These are phyloP conservation scores for Rhododendron vialii DNA, from an alignment of 148 eudicot species.

Conservation along the genomic window DNA sequence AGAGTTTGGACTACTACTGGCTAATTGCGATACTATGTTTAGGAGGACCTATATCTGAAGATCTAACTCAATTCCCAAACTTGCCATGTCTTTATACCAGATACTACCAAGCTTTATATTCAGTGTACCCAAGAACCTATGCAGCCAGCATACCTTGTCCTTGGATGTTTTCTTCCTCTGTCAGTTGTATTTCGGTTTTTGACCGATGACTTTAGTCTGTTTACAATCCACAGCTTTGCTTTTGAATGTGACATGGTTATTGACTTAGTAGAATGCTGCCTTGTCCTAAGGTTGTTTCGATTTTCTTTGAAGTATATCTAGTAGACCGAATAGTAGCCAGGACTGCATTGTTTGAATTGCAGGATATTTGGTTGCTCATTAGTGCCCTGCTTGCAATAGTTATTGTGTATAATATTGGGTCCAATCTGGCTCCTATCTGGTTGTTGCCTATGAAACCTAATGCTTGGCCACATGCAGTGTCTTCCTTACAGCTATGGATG, in stretches of 20 bases:
- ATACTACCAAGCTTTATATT: constrained; percentile 51
- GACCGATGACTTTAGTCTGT: not conserved
- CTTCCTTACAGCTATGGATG: not conserved
- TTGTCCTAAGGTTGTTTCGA: not conserved
- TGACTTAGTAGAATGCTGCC: not conserved
- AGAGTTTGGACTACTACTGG: constrained; percentile 60
- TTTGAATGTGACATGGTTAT: not conserved
- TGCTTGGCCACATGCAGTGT: not conserved
- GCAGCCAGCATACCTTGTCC: constrained; percentile 47
- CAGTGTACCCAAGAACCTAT: constrained; percentile 59
- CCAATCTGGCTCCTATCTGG: not conserved
- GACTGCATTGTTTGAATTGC: constrained; percentile 2
- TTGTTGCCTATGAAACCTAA: not conserved
- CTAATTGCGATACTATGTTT: constrained; percentile 67
- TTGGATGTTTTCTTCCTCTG: constrained; percentile 21
- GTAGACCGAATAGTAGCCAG: not conserved
- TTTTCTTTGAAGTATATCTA: not conserved
- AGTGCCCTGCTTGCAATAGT: not conserved
- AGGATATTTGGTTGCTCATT: not conserved
- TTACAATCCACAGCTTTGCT: constrained; percentile 20
- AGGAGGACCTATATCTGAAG: constrained; percentile 63
- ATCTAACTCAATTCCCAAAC: constrained; percentile 52
- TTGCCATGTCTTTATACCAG: constrained; percentile 69
- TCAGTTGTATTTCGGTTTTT: constrained; percentile 14
- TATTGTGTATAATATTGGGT: not conserved